Percentiles rank a stretch among this genome's conserved stretches.
Conservation (phyloP, 2,329 filamentous ascomycete species). For the Aspergillus transmontanensis region DNA sequence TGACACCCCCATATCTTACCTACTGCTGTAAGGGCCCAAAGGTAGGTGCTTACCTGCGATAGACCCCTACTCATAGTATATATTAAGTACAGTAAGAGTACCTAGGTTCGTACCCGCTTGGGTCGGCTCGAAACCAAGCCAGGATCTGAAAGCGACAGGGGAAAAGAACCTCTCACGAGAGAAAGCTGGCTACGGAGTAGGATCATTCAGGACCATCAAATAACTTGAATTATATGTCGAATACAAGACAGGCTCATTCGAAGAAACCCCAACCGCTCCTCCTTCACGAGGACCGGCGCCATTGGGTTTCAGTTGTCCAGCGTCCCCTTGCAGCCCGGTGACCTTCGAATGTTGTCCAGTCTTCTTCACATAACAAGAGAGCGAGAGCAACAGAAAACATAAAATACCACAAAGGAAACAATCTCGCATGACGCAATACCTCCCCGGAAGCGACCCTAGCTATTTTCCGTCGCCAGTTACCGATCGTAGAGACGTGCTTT, state of each 20-base stretch:
- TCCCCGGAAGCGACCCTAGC: slow-evolving; percentile 52
- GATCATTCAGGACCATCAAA: background rate
- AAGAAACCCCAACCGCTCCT: background rate
- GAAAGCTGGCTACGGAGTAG: background rate
- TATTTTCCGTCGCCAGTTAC: slow-evolving; percentile 46
- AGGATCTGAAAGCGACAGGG: background rate
- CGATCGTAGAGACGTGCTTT: slow-evolving; percentile 17
- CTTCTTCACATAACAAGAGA: slow-evolving; percentile 11
- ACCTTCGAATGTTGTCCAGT: slow-evolving; percentile 2
- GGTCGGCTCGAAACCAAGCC: background rate
- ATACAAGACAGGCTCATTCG: slow-evolving; percentile 6
- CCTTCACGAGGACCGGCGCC: background rate
- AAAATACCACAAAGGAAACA: slow-evolving; percentile 19
- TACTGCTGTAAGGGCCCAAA: background rate
- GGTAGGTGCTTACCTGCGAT: no score
- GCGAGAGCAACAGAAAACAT: slow-evolving; percentile 18
- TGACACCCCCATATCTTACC: background rate
- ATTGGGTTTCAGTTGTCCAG: background rate
- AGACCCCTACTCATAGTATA: background rate
- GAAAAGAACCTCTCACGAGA: no score
- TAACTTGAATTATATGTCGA: slow-evolving; percentile 8
- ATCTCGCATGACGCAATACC: slow-evolving; percentile 44
- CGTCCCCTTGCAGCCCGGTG: background rate
- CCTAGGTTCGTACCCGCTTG: no score
- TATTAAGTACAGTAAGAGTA: background rate